Base-by-base conservation (phyloP, 306 rosid species). In the Datisca glomerata region DNA sequence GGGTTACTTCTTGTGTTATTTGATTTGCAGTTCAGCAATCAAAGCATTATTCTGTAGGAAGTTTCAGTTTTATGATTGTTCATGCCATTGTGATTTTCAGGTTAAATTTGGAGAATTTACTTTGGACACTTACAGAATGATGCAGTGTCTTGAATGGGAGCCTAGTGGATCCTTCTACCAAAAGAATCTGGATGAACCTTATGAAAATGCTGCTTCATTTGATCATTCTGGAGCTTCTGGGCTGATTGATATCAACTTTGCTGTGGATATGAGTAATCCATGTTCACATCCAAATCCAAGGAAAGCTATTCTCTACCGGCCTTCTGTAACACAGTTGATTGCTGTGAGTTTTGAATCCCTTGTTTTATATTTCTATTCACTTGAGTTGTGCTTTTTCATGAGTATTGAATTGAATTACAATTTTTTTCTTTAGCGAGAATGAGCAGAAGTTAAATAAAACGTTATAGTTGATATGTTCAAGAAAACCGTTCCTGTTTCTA, bases 131-230 rank as follows among this genome's bases (percentile, higher is more conserved):
- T 73, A 68, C 52, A 82, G 98, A 71, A 91, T 91, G 94, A 49
- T 80, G 63, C 98, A 91, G 18, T 80, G 94, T 67, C 72, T 91
- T 64, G 98, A 91, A 73, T 91, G 94, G 94, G 96, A 91, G 67
- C 98, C 94, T 37, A 67, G 94, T 50, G 93, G 82, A 24, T 59
- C 70, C 43, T 80, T 80, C 67, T 78, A 66, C 71, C 95, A 68
- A 58, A 91, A 73, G 60, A 79, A 47, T 51, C 55, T 53, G 21
- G 61, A 59, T 61, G 76, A 74, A 66, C 55, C 81, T 15, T 61
- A 55, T 55, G 94, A 76, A 50, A 91, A 78, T 53, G 81, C 92
- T 6, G 56, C 61, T 33, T 24, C 58, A 32, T 55, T 75, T 40
- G 93, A 89, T 66, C 77, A 84, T 57, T 91, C 96, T 18, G 96